These are phyloP conservation scores for Trichosporon ovoides DNA, from an alignment of 1,284 basidiomycete genomes.

Conservation along the genomic window DNA sequence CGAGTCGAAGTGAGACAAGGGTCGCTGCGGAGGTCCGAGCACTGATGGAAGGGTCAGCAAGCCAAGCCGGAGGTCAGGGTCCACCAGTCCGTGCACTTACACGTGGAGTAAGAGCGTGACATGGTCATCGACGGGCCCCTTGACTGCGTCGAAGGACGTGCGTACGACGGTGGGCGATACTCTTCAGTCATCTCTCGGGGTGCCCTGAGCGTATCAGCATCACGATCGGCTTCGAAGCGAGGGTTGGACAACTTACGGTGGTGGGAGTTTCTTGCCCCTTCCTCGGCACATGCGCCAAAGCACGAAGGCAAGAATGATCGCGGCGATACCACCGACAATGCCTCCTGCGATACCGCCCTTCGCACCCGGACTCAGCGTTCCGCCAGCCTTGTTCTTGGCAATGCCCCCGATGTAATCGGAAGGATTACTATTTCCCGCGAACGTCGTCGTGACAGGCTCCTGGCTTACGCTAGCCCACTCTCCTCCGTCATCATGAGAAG, in stretches of 20 bases:
- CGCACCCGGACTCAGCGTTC: conserved; percentile 29
- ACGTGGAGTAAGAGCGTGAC: conserved; percentile 30
- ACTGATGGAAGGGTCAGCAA: conserved; percentile 19
- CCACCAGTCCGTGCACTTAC: conserved; percentile 22
- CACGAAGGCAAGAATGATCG: conserved; percentile 25
- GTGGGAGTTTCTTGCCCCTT: conserved; percentile 38
- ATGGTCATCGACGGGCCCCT: conserved; percentile 16
- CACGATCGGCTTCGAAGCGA: not conserved
- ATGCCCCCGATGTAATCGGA: conserved; percentile 10
- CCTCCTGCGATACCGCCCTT: conserved; percentile 47
- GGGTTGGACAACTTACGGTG: conserved; percentile 36
- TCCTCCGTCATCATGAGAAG: conserved; percentile 6
- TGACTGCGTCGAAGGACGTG: conserved; percentile 1
- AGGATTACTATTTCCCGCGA: not conserved
- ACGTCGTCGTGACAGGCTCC: not conserved
- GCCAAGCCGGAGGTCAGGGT: conserved; percentile 4
- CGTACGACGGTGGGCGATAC: conserved; percentile 9
- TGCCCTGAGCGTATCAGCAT: conserved; percentile 23
- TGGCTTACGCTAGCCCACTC: not conserved
- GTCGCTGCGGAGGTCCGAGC: conserved; percentile 19
- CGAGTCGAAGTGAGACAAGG: conserved; percentile 25
- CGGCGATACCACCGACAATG: conserved; percentile 31
- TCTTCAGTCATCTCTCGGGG: conserved; percentile 32
- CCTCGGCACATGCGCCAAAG: conserved; percentile 29
- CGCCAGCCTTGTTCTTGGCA: conserved; percentile 1